Base-by-base conservation (phyloP, 768 basidiomycete species). In the Plicaturopsis crispa region DNA sequence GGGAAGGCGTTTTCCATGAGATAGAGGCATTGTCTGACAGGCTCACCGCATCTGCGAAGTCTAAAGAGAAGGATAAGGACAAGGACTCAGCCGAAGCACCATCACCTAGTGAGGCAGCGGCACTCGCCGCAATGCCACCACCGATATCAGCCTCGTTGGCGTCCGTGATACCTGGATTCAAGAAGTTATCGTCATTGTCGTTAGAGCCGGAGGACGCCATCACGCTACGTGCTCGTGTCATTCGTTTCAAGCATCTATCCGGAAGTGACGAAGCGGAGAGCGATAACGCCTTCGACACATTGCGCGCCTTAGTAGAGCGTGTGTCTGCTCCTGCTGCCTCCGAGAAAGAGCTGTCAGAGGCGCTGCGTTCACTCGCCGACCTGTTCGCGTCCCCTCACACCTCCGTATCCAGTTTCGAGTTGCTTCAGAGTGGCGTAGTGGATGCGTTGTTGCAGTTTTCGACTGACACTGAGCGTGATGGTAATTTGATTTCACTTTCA, bases 1-100 rank as follows among this genome's bases (percentile, higher is more conserved):
- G 93, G 20, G 94, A 99, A 62, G 96, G 96, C 6, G 96, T 98
- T 20, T 81, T 96, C 58, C 87, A 97, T 59, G 96, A 98, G 56
- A 80, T 99, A 24, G 91, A 92, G 47, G 57, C 65, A 6, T 63
- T 93, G 20, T 83, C 90, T 5, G 70, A 70, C 10, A 74, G 82
- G 35, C 53, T 71, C 6, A 64, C 94, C 24, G 65, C 72, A 4
- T 67, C 77, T 0, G 49, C 67, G 11, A 78, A 72, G 49, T 39
- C 67, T 5, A 83, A 79, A 44, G 72, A 72, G 1, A 63, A 65
- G 42, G 68, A 66, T 38, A 63, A 62, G 42, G 57, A 66, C 33
- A 63, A 61, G 44, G 57, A 61, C 19, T 38, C 50, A 10, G 52
- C 63, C 10, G 51, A 60, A 21, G 50, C 61, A 4, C 62, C 67